Evolutionary conservation across 768 basidiomycete genomes (phyloP).

Genomic region (Pleurotus salmoneostramineus): DNA sequence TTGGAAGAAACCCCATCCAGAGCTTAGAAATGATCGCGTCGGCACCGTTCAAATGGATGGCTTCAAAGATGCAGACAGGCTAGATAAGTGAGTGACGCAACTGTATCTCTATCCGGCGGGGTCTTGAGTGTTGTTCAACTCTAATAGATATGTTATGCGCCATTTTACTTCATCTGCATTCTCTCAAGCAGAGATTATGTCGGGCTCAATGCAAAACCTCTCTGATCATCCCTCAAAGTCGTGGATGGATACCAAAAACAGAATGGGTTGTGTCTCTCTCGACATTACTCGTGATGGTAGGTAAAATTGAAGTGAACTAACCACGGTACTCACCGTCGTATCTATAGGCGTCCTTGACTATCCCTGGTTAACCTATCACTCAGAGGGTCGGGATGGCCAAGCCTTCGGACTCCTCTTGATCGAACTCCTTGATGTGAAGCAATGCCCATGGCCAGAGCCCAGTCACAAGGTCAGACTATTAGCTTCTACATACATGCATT

Average conservation of each 20-base stretch:
- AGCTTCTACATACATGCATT: background rate
- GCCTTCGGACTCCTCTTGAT: slow-evolving; percentile 9
- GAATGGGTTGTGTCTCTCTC: slow-evolving; percentile 14
- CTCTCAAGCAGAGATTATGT: slow-evolving; percentile 13
- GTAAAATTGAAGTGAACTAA: no score
- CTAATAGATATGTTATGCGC: slow-evolving; percentile 15
- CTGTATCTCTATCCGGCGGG: background rate
- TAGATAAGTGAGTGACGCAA: slow-evolving; percentile 5
- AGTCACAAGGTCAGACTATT: slow-evolving; percentile 4
- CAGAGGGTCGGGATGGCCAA: background rate
- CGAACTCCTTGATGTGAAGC: slow-evolving; percentile 16
- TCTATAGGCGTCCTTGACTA: slow-evolving; percentile 9
- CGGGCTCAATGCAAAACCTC: slow-evolving; percentile 6
- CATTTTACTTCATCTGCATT: slow-evolving; percentile 15
- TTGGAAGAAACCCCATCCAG: slow-evolving; percentile 8
- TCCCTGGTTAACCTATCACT: slow-evolving; percentile 9
- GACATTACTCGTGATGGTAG: slow-evolving; percentile 18
- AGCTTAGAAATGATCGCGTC: background rate
- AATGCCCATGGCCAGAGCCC: slow-evolving; percentile 15
- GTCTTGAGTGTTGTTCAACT: background rate
- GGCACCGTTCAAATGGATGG: slow-evolving; percentile 5
- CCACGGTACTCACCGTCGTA: no score
- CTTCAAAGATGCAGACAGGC: slow-evolving; percentile 8
- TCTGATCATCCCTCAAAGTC: slow-evolving; percentile 8
- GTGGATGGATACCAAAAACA: slow-evolving; percentile 16